These are phyloP conservation scores for Penicillium concentricum DNA, from an alignment of 2,329 filamentous ascomycete species.

Conservation along the genomic window DNA sequence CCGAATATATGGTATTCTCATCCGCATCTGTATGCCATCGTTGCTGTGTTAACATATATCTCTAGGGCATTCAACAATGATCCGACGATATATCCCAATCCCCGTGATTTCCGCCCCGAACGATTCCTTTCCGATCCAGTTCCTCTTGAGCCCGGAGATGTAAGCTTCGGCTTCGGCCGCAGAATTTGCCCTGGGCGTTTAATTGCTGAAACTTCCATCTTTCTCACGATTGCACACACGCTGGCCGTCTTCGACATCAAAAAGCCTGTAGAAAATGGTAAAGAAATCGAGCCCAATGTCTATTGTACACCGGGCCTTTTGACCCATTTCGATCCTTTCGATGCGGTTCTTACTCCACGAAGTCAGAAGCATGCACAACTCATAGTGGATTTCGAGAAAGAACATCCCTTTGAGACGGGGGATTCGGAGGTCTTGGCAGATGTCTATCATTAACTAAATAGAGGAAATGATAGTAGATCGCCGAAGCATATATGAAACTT, in stretches of 20 bases:
- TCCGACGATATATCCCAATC: neutral
- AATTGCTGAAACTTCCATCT: constrained; percentile 4
- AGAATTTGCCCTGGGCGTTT: constrained; percentile 1
- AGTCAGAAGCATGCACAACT: neutral
- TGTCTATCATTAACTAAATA: neutral
- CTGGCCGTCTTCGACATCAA: constrained; percentile 4
- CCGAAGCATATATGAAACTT: neutral
- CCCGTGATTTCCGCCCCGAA: constrained; percentile 2
- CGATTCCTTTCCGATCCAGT: neutral
- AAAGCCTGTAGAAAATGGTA: neutral
- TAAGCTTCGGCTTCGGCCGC: constrained; percentile 6
- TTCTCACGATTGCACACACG: constrained; percentile 1
- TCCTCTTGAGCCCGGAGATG: neutral
- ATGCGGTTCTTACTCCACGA: neutral
- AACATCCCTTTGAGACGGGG: constrained; percentile 1
- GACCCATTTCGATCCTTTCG: neutral
- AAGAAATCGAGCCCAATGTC: neutral
- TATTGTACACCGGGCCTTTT: neutral
- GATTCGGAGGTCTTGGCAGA: neutral
- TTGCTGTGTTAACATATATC: neutral
- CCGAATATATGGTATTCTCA: neutral
- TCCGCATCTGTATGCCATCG: neutral
- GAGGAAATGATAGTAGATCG: neutral
- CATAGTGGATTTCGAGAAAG: neutral
- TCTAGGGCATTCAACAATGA: constrained; percentile 8